Evolutionary conservation across 805 yeast genomes (phyloP), one percentile per base, ranked within the genome.

Genomic region (Kuraishia capsulata): DNA sequence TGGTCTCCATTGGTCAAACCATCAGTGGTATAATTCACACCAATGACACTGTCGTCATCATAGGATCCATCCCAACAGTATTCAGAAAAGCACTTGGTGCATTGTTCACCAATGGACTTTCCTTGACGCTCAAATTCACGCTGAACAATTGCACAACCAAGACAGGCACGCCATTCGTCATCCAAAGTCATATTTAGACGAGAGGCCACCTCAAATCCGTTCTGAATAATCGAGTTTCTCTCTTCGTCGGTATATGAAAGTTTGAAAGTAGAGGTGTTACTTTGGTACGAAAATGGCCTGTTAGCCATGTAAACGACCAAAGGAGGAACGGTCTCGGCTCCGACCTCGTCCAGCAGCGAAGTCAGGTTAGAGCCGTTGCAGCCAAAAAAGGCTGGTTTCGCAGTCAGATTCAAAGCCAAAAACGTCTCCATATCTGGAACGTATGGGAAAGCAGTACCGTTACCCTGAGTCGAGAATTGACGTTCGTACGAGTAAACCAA

Each of bases 81-180:
- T 5, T 63, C 65, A 26, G 64, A 59, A 56, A 87, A 84, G 56
- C 96, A 87, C 39, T 62, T 43, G 47, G 73, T 61, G 63, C 96
- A 87, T 52, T 82, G 86, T 2, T 68, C 77, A n/a, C 76, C 61
- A 42, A 81, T 81, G 14, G 71, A 65, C 28, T 66, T 58, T 21
- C 78, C 76, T 29, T 68, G 58, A 53, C 88, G 69, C 60, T 85
- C 92, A 52, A 80, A 78, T 31, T 81, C 74, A 56, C 95, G 76
- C 62, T 85, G 80, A 42, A 85, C 67, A 34, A 86, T 71, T 8
- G 94, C 95, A 67, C 95, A 86, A 2, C 83, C 84, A 36, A 86
- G 69, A 64, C 95, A 86, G 5, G 77, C 71, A 31, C 73, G 62
- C 79, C 84, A 86, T 30, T 81, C 77, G 3, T 62, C 53, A 46